Evolutionary conservation across 2,329 filamentous ascomycete genomes (phyloP), one percentile per base, ranked within the genome.

Genomic region (Paraconiothyrium sp.): DNA sequence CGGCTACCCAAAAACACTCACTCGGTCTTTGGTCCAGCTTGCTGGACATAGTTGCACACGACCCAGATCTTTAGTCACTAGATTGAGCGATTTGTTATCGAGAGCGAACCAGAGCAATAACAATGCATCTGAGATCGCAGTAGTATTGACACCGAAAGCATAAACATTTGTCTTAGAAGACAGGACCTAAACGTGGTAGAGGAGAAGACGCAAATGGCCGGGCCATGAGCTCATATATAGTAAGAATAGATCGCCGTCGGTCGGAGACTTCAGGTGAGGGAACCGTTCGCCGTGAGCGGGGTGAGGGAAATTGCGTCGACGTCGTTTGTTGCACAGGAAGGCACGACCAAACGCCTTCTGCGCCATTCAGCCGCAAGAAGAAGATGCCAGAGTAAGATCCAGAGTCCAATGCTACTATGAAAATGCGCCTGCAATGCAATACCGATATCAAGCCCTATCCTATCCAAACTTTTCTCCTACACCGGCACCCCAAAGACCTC

Each of bases 401-500:
- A 3, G 16, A 41, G 9, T 20, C n/a, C 16, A 41, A 6, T n/a
- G 8, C 16, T n/a, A 41, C 39, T 8, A 16, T n/a, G n/a, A 48
- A 9, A 46, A 56, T 11, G 22, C 56, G 37, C 11, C 7, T 9
- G 44, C 20, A 50, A 46, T 22, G 7, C 7, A 46, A n/a, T 13
- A 30, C 10, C 9, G 14, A 47, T 43, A 44, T 32, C 43, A 51
- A 41, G n/a, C 2, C 39, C 54, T 5, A 13, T 41, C 24, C 30
- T 14, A 35, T 47, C 9, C 52, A 50, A 20, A 34, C 46, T 35
- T 32, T 20, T 46, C 24, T n/a, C 37, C 41, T 14, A 37, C 49
- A 34, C n/a, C 39, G 39, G 16, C 68, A 76, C 78, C 14, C 95
- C 94, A 86, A 98, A 98, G 3, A 97, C 89, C 72, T 97, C 93